Base-by-base conservation (phyloP, 129 eudicot genomes). In the Pseudognaphalium luteoalbum region DNA sequence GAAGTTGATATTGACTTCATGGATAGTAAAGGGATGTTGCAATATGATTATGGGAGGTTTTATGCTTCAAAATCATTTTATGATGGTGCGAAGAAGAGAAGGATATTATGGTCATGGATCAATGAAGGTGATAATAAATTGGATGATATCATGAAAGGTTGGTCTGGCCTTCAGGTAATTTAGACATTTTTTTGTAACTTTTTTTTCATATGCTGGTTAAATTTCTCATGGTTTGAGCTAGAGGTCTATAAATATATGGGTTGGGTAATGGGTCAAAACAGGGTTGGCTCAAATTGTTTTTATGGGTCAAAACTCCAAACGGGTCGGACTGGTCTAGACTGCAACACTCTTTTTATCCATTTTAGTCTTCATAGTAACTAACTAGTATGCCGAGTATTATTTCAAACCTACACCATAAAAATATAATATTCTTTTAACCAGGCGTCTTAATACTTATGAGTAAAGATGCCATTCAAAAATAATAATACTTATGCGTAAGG, bases 1-100 rank as follows among this genome's bases (percentile, higher is more conserved):
- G 52, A 8, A 0, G 83, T 74, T 42, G 88, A 86, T 51, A 62
- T 28, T 6, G 94, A 85, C 33, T 85, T 84, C 29, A 71, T 81
- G 86, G 87, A 81, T 28, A 50, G 41, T 71, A 73, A 44, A 7
- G 71, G 25, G 17, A 75, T 56, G 8, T 78, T 88, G 51, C 85
- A 87, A 64, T 85, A 81, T 71, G 94, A 91, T 71, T 91, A 91
- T 85, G 97, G 97, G 7, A 76, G 44, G 47, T 91, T 78, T 70
- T 91, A 91, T 66, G 97, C 94, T 12, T 88, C 97, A 0, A 91
- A 91, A 41, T 67, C 88, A 3, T 91, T 91, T 71, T 88, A 80
- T 59, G 92, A 91, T 63, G 57, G 74, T 35, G 78, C 35, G 0
- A 82, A 77, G 34, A 83, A 81, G 67, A 76, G 97, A 66, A 85